phyloP scores from a whole-genome alignment of 441 rosid genomes.

The Gossypium gossypioides region DNA sequence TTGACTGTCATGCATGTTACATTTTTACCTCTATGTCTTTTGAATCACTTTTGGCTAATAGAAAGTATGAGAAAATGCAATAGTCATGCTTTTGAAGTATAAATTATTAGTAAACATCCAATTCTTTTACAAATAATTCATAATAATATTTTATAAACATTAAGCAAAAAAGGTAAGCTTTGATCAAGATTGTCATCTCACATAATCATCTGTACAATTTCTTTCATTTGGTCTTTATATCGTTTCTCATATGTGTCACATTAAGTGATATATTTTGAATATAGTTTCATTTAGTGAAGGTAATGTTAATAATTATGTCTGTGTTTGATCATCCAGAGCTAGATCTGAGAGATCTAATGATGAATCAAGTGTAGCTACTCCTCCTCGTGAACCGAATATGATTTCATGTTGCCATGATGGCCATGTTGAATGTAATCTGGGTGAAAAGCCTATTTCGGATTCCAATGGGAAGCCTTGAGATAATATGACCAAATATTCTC shows the following conservation, averaged over 20 bases:
- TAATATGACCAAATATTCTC: conserved; percentile 19
- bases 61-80: neutral
- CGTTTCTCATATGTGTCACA: neutral
- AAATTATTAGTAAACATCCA: neutral
- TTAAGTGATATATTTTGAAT: neutral
- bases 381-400: conserved; percentile 30
- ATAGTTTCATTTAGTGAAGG: conserved; percentile 10
- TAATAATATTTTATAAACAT: no score
- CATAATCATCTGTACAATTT: no score
- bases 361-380: conserved; percentile 46
- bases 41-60: neutral
- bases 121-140: no score
- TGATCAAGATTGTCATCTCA: no score
- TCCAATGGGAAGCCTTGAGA: conserved; percentile 34
- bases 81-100: neutral
- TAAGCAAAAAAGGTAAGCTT: no score
- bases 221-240: no score
- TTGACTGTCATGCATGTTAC: neutral
- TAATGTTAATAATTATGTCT: conserved; percentile 11
- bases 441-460: conserved; percentile 36
- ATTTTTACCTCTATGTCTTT: neutral
- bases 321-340: conserved; percentile 28
- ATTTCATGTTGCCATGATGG: conserved; percentile 35
- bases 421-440: conserved; percentile 21
- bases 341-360: conserved; percentile 58